Evolutionary conservation across 2,329 filamentous ascomycete species (phyloP).

Genomic region (Fusarium phyllophilum): DNA sequence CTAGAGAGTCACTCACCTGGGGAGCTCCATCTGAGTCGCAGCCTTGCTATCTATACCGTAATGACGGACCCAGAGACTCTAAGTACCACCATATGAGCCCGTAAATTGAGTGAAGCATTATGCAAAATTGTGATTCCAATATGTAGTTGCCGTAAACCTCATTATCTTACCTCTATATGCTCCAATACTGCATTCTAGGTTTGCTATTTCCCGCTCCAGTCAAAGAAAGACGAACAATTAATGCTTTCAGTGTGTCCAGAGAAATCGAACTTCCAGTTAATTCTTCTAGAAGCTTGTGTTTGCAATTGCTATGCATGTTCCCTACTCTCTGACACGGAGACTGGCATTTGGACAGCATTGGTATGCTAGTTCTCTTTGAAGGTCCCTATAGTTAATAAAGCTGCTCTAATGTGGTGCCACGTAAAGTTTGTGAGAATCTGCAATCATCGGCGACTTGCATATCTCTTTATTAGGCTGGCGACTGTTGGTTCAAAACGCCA

Average conservation of each 20-base stretch:
- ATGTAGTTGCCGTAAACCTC: neutral
- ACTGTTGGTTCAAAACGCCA: neutral
- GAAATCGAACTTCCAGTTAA: fast-evolving
- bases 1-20: neutral
- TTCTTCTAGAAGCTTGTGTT: neutral
- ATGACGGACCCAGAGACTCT: too few relatives aligned
- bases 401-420: neutral
- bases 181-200: neutral
- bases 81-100: neutral
- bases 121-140: neutral
- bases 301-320: neutral
- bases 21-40: neutral
- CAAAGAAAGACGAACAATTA: neutral
- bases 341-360: neutral
- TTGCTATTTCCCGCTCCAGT: neutral
- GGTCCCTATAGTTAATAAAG: neutral
- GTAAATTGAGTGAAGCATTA: neutral
- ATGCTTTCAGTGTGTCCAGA: neutral
- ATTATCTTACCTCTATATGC: too few relatives aligned
- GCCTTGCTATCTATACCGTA: too few relatives aligned
- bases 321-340: neutral
- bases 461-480: neutral
- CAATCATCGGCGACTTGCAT: neutral
- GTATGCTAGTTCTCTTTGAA: neutral
- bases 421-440: too few relatives aligned